Percentiles rank a stretch among this genome's conserved stretches.
phyloP scores from a whole-genome alignment of 805 yeast species.

The Candida taoyuanica region DNA sequence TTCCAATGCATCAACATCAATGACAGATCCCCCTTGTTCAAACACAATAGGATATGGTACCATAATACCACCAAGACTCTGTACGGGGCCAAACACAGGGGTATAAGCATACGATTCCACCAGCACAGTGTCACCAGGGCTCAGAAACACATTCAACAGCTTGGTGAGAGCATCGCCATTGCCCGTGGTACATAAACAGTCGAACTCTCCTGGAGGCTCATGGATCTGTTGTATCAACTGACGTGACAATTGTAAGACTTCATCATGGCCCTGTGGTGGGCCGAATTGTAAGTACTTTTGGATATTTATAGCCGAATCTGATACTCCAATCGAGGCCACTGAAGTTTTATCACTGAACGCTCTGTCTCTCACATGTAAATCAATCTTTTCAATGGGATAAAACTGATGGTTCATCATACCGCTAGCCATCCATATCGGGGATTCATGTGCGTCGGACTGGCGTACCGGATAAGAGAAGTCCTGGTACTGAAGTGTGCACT shows the following conservation, averaged over 20 bases:
- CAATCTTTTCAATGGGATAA: slow-evolving; percentile 11
- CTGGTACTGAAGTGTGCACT: neutral
- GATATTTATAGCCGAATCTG: slow-evolving; percentile 1
- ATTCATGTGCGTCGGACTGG: slow-evolving; percentile 7
- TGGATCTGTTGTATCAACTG: slow-evolving; percentile 37
- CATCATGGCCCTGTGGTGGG: slow-evolving; percentile 53
- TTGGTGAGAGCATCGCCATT: slow-evolving; percentile 53
- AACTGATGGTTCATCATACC: slow-evolving; percentile 8
- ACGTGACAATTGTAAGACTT: slow-evolving; percentile 54
- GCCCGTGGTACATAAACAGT: slow-evolving; percentile 41
- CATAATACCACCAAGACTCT: slow-evolving; percentile 26
- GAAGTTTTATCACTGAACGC: slow-evolving; percentile 4
- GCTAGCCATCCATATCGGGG: slow-evolving; percentile 13
- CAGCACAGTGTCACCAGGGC: slow-evolving; percentile 51
- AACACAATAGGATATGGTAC: slow-evolving; percentile 41
- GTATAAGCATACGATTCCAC: slow-evolving; percentile 65
- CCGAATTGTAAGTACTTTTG: slow-evolving; percentile 10
- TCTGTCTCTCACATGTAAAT: slow-evolving; percentile 7
- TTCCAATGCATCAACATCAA: slow-evolving; percentile 47
- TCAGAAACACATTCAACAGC: slow-evolving; percentile 42
- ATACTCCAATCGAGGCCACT: slow-evolving; percentile 2
- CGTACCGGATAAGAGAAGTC: slow-evolving; percentile 13
- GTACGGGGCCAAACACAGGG: slow-evolving; percentile 45
- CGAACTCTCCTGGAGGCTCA: slow-evolving; percentile 30
- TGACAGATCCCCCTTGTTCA: slow-evolving; percentile 18